phyloP scores from a whole-genome alignment of 1,284 basidiomycete species.

The Chalciporus sp. region DNA sequence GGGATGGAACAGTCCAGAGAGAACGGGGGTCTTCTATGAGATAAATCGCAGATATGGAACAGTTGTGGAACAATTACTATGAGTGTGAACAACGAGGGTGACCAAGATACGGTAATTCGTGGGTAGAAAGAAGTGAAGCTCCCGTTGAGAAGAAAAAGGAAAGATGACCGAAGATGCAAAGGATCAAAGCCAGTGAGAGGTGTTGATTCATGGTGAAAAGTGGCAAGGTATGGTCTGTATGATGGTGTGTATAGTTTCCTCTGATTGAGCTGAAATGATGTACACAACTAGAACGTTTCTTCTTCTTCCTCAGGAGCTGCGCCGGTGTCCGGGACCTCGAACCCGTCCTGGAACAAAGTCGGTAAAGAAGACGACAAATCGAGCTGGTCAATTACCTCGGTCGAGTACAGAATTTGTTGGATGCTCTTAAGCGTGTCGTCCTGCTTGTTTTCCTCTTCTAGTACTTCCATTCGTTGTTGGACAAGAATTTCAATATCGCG shows the following conservation, averaged over 20 bases:
- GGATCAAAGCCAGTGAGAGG: slow-evolving; percentile 17
- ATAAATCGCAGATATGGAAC: slow-evolving; percentile 30
- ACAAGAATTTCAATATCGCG: slow-evolving; percentile 95
- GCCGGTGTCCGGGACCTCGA: slow-evolving; percentile 66
- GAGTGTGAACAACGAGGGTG: slow-evolving; percentile 15
- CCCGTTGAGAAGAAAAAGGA: slow-evolving; percentile 10
- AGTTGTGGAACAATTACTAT: slow-evolving; percentile 21
- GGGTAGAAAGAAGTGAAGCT: not conserved
- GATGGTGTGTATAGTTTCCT: slow-evolving; percentile 7
- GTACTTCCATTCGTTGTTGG: slow-evolving; percentile 68
- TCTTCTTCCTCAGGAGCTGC: slow-evolving; percentile 56
- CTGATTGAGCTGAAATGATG: slow-evolving; percentile 2
- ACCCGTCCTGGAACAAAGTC: slow-evolving; percentile 53
- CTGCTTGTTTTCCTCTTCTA: slow-evolving; percentile 63
- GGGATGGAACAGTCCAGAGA: slow-evolving; percentile 2
- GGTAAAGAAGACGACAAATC: slow-evolving; percentile 5
- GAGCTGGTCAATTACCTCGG: slow-evolving; percentile 65
- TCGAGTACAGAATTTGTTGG: slow-evolving; percentile 93
- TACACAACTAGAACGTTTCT: slow-evolving; percentile 52
- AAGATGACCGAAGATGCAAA: slow-evolving; percentile 10
- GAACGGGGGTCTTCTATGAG: slow-evolving; percentile 19
- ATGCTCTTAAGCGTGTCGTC: slow-evolving; percentile 79
- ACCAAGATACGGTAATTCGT: slow-evolving; percentile 24
- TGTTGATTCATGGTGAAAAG: slow-evolving; percentile 13
- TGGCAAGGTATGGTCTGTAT: slow-evolving; percentile 4